These are phyloP conservation scores for Lichtheimia corymbifera DNA, from an alignment of 371 early-diverging fungal genomes.

Conservation along the genomic window DNA sequence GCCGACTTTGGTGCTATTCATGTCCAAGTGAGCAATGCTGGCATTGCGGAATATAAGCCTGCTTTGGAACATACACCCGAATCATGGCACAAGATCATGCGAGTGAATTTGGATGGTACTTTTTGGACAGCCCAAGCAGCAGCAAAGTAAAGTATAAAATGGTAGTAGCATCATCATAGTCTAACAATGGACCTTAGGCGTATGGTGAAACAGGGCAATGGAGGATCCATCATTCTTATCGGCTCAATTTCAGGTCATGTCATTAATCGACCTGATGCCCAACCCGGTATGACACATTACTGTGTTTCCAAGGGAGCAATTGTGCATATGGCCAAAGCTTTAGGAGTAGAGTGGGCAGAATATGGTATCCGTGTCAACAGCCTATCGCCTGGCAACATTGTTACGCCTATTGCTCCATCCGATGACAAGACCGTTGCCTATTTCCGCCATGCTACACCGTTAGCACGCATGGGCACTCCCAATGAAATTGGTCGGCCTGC, in stretches of 20 bases:
- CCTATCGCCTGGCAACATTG: slow-evolving; percentile 28
- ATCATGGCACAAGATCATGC: slow-evolving; percentile 25
- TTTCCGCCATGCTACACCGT: slow-evolving; percentile 19
- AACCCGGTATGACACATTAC: slow-evolving; percentile 25
- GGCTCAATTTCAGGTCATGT: slow-evolving; percentile 28
- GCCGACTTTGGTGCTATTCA: slow-evolving; percentile 23
- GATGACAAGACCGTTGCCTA: slow-evolving; percentile 16
- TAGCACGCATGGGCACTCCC: slow-evolving; percentile 25
- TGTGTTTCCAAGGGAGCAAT: slow-evolving; percentile 26
- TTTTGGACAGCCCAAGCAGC: slow-evolving; percentile 33
- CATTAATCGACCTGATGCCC: slow-evolving; percentile 26
- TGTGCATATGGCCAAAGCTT: slow-evolving; percentile 26
- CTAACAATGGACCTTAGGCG: slow-evolving; percentile 5
- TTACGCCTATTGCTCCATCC: slow-evolving; percentile 27
- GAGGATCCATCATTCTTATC: slow-evolving; percentile 25
- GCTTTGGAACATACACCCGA: slow-evolving; percentile 28
- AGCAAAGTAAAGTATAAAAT: slow-evolving; percentile 17
- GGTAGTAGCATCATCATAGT: neutral
- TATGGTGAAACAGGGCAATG: slow-evolving; percentile 21
- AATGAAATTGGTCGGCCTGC: slow-evolving; percentile 26
- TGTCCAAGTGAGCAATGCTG: slow-evolving; percentile 32
- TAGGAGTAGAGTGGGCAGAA: slow-evolving; percentile 25
- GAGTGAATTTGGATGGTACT: slow-evolving; percentile 31
- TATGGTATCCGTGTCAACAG: slow-evolving; percentile 29
- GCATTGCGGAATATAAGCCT: slow-evolving; percentile 23